These are phyloP conservation scores for Petunia axillaris DNA, from an alignment of 257 asterid species.

Conservation along the genomic window DNA sequence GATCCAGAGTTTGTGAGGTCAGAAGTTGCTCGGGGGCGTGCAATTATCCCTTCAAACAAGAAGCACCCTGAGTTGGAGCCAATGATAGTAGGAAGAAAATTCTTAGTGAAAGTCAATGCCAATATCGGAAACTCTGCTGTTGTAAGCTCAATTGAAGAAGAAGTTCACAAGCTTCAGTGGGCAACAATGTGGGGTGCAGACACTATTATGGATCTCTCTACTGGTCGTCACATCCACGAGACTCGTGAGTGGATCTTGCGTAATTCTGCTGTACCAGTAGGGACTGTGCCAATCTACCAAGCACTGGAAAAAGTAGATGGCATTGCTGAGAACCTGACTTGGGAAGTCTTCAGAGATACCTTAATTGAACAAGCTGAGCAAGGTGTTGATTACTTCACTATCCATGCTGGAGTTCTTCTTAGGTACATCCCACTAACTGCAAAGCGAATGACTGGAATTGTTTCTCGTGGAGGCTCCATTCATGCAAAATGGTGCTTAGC, in stretches of 20 bases:
- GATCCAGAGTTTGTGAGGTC: conserved; percentile 92
- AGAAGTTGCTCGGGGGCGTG: conserved; percentile 98
- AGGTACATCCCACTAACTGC: conserved; percentile 93
- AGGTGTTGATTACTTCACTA: conserved; percentile 96
- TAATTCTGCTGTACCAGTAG: conserved; percentile 94
- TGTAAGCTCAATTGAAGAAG: conserved; percentile 93
- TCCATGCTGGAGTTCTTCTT: conserved; percentile 93
- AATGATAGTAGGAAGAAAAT: conserved; percentile 91
- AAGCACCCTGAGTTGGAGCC: conserved; percentile 93
- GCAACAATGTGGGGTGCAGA: conserved; percentile 99
- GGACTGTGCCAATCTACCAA: conserved; percentile 95
- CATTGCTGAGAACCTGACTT: conserved; percentile 82
- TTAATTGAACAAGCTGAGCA: conserved; percentile 97
- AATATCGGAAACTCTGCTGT: conserved; percentile 96
- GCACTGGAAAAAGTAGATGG: conserved; percentile 94
- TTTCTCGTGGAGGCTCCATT: conserved; percentile 95
- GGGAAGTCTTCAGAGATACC: conserved; percentile 92
- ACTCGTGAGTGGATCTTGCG: conserved; percentile 99
- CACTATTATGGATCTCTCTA: conserved; percentile 93
- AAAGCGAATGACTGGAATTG: conserved; percentile 91
- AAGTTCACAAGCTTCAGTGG: conserved; percentile 98
- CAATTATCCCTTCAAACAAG: conserved; percentile 95
- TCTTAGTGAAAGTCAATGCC: conserved; percentile 93
- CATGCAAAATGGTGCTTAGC: conserved; percentile 98
- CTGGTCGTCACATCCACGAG: conserved; percentile 94